Base-by-base conservation (phyloP, 805 yeast species). In the Lachancea nothofagi region DNA sequence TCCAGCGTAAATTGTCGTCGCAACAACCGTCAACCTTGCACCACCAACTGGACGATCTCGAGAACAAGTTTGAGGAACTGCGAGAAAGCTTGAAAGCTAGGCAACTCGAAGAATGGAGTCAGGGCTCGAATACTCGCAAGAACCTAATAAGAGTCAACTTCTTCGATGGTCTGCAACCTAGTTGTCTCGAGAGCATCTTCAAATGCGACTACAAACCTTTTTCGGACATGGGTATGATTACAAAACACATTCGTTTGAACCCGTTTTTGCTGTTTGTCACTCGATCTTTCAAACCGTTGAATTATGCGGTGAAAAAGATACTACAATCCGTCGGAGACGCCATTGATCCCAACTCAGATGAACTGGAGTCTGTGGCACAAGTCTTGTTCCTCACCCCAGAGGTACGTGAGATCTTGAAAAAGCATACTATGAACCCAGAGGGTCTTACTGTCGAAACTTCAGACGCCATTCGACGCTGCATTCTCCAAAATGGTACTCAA, bases 151-250 rank as follows among this genome's bases (percentile, higher is more conserved):
- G 17, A 23, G 29, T 39, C 17, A 39, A 39, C 26, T 39, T 33
- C 21, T 39, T 20, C 18, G 33, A 33, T 3, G 38, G 35, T 7
- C 23, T 39, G 2, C 35, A 7, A 19, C 42, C 42, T 6, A 13
- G n/a, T 25, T 24, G 27, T 15, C 27, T 32, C 17, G 31, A 19
- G 8, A 30, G 31, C 23, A 13, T 20, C 9, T 39, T 33, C 20
- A 39, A 33, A 21, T 30, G 26, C 10, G 42, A 33, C 26, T 28
- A 23, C 33, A 33, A 39, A 17, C 42, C 42, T 4, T 39, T 39
- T 33, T 39, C 42, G 17, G 42, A 39, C 24, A 34, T 39, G 38
- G 38, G 32, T 18, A 29, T 39, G 42, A 39, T 39, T 19, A 33
- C 27, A 17, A 39, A 23, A 19, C 32, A 39, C 21, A 10, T 23